Evolutionary conservation across 169 alveolate genomes (phyloP).

Genomic region (Plasmodium gonderi): DNA sequence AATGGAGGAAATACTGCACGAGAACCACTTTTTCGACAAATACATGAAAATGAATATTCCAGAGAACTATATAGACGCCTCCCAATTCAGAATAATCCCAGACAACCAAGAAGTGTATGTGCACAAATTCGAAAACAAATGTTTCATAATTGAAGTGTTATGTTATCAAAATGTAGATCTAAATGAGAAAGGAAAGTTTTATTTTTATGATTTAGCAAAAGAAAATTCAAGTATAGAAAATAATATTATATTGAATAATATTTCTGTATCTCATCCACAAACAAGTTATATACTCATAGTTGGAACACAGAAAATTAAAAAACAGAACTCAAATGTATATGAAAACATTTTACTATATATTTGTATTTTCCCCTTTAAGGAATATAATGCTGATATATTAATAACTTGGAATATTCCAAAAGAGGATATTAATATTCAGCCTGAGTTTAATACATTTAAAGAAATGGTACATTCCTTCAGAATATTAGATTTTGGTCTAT

Average conservation of each 20-base stretch:
- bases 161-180: constrained; percentile 22
- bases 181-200: constrained; percentile 54
- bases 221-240: constrained; percentile 44
- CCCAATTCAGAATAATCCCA: constrained; percentile 40
- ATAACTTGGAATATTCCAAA: constrained; percentile 71
- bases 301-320: constrained; percentile 58
- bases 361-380: constrained; percentile 32
- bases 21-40: constrained; percentile 28
- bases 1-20: constrained; percentile 28
- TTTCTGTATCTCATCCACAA: constrained; percentile 16
- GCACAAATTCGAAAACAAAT: constrained; percentile 47
- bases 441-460: constrained; percentile 30
- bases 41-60: constrained; percentile 63
- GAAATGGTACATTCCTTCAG: constrained; percentile 54
- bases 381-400: constrained; percentile 61
- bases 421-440: constrained; percentile 24
- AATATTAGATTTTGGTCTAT: constrained; percentile 18
- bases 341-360: constrained; percentile 30
- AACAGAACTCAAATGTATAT: not conserved
- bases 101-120: constrained; percentile 74
- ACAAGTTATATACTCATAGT: constrained; percentile 34
- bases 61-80: constrained; percentile 24
- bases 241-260: constrained; percentile 29
- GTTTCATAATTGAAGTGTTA: constrained; percentile 42
- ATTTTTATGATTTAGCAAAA: constrained; percentile 68